Evolutionary conservation across 495 filamentous ascomycete species (phyloP).

Genomic region (Podospora pseudopauciseta): DNA sequence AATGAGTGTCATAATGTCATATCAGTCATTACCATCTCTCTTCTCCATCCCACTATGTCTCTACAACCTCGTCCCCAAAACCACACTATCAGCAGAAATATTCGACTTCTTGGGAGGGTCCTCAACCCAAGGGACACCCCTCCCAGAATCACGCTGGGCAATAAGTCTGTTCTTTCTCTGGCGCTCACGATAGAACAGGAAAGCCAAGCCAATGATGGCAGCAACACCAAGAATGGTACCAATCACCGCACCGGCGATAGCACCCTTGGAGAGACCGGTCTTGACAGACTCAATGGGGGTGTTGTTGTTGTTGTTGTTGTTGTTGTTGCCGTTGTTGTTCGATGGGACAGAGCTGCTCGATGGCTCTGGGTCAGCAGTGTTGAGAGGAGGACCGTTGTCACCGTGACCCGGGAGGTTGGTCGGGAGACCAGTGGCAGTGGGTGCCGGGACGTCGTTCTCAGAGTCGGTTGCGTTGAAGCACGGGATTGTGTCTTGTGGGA

Average conservation of each 20-base stretch:
- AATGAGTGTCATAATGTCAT: not conserved
- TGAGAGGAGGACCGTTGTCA: conserved; percentile 16
- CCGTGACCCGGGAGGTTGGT: conserved; percentile 15
- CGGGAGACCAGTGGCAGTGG: conserved; percentile 14
- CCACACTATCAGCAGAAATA: conserved; percentile 1
- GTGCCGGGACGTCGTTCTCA: conserved; percentile 19
- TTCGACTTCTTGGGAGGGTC: conserved; percentile 11
- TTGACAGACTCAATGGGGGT: not conserved
- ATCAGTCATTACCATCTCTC: not conserved
- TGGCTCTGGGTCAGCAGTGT: not conserved
- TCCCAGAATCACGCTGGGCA: conserved; percentile 15
- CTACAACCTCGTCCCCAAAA: not conserved
- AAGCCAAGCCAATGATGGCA: conserved; percentile 16
- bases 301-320: not conserved
- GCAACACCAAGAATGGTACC: conserved; percentile 36
- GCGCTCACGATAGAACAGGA: conserved; percentile 23
- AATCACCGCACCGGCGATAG: conserved; percentile 46
- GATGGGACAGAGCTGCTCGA: not conserved
- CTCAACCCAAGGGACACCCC: conserved; percentile 20
- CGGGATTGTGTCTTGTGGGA: conserved; percentile 33
- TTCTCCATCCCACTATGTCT: not conserved
- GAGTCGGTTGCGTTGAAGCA: conserved; percentile 49
- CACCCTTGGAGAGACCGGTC: conserved; percentile 37
- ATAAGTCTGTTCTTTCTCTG: conserved; percentile 20
- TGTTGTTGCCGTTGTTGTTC: not conserved